Evolutionary conservation across 148 eudicot species (phyloP), one percentile per base, ranked within the genome.

Genomic region (Silene latifolia): DNA sequence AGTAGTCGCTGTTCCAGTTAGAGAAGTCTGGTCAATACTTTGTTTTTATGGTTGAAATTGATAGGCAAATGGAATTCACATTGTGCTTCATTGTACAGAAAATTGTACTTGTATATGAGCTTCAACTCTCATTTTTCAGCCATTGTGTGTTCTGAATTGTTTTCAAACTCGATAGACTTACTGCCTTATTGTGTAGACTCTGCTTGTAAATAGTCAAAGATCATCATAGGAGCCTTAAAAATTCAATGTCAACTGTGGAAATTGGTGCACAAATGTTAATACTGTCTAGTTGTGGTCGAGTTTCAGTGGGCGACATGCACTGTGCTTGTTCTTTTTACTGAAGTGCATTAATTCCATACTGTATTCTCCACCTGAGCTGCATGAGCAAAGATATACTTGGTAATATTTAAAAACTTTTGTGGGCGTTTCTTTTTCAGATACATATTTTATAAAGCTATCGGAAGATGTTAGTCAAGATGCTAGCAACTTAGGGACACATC

Each of bases 361-460:
- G 35, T 32, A 2, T 39, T 39, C 44, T 7, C 44, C 44, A 5
- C 44, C 39, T 39, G 3, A 39, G 44, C 44, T 39, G 44, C 44
- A 39, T 1, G 44, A 39, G 44, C 44, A 39, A 39, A 39, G 44
- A 39, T 39, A 5, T 39, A 1, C 44, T 6, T 3, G 3, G n/a
- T 9, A 12, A 15, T 42, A 39, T 69, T 48, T 72, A 58, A 17
- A 11, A 23, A 3, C 67, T 23, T 23, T n/a, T 8, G 2, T 44
- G 69, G 59, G 47, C 57, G 27, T 32, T 57, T 76, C 58, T 72
- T 75, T n/a, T 77, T 78, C 90, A 90, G 98, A 89, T 60, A 72
- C 81, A 11, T 90, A 87, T 74, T 76, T 91, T 64, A 29, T 86
- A 32, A 86, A 88, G 81, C 87, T 85, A 78, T 73, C 86, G 63